Evolutionary conservation across 2,329 filamentous ascomycete species (phyloP).

Genomic region (Fusarium drepaniforme): DNA sequence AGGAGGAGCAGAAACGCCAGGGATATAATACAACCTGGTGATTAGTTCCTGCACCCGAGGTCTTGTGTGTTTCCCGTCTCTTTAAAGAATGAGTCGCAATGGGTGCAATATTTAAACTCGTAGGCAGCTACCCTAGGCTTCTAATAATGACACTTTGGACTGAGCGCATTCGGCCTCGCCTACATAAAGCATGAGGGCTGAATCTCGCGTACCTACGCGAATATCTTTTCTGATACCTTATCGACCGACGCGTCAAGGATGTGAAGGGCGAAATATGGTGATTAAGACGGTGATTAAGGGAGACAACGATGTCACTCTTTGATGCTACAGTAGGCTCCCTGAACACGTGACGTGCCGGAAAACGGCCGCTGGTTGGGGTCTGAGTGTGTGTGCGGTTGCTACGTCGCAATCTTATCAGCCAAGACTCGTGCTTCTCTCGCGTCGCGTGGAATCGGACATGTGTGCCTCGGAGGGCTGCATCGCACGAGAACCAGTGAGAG

Average conservation of each 20-base stretch:
- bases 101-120: neutral
- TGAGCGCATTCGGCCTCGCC: neutral
- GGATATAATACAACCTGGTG: neutral
- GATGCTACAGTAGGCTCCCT: neutral
- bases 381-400: neutral
- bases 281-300: slow-evolving; percentile 1
- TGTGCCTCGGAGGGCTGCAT: neutral
- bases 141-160: neutral
- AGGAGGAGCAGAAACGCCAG: neutral
- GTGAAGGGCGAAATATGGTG: neutral
- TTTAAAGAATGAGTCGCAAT: neutral
- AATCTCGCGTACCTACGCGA: neutral
- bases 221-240: neutral
- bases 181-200: neutral
- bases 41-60: neutral
- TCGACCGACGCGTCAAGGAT: neutral
- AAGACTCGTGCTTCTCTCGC: neutral
- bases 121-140: neutral
- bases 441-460: neutral
- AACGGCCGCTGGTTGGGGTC: neutral
- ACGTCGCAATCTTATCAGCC: neutral
- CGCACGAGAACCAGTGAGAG: neutral
- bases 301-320: neutral
- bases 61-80: neutral
- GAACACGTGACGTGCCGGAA: neutral